Conservation (phyloP, 2,329 filamentous ascomycete species). For the Atkinsonella texensis region DNA sequence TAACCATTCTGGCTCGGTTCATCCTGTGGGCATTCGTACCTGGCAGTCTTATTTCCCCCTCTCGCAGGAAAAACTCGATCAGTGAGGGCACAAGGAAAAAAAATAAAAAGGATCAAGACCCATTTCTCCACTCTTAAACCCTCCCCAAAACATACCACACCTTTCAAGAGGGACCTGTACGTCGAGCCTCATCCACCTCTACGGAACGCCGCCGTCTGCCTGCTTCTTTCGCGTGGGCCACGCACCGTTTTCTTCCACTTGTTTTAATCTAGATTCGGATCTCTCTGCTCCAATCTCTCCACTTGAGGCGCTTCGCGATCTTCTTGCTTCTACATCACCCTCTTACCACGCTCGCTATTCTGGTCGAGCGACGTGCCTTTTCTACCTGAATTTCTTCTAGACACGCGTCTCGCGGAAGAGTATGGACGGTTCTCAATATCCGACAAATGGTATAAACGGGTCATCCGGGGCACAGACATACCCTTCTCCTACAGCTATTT, state of each 20-base stretch:
- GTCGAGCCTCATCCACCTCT: conserved; percentile 27
- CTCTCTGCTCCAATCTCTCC: conserved; percentile 9
- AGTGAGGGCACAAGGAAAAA: conserved; percentile 12
- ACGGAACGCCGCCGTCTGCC: conserved; percentile 17
- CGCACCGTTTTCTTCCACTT: conserved; percentile 8
- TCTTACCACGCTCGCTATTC: not conserved
- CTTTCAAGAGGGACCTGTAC: conserved; percentile 26
- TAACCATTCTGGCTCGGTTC: conserved; percentile 16
- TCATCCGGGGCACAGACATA: conserved; percentile 36
- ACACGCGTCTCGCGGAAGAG: conserved; percentile 28
- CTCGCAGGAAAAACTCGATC: conserved; percentile 11
- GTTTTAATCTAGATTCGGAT: conserved; percentile 3
- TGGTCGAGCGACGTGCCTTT: not conserved
- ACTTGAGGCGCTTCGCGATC: conserved; percentile 5
- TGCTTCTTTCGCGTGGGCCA: conserved; percentile 16
- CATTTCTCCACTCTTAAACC: conserved; percentile 34
- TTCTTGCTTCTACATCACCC: conserved; percentile 3
- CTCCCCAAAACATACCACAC: conserved; percentile 31
- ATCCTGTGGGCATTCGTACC: conserved; percentile 12
- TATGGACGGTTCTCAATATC: conserved; percentile 44
- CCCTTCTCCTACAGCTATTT: conserved; percentile 38
- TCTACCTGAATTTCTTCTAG: conserved; percentile 6
- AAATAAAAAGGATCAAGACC: conserved; percentile 30
- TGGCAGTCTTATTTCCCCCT: conserved; percentile 7
- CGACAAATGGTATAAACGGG: conserved; percentile 44